Base-by-base conservation (phyloP, 2,329 filamentous ascomycete genomes). In the Penicillium sp. region DNA sequence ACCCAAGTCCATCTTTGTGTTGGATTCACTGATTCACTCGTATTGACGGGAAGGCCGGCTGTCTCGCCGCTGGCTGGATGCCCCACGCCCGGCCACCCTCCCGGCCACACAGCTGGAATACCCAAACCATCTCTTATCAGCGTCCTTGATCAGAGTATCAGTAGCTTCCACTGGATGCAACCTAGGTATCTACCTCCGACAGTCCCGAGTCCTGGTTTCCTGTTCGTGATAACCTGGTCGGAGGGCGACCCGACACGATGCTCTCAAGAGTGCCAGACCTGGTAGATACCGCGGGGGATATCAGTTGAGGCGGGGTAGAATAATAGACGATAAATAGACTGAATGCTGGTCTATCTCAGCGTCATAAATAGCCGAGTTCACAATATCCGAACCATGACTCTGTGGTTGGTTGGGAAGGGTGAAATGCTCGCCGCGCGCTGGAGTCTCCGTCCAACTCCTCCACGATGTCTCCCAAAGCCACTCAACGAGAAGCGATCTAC, bases 371-470 rank as follows among this genome's bases (percentile, higher is more conserved):
- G 28, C 23, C 9, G 25, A 23, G 17, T 27, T 30, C 18, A 14
- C 13, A 19, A n/a, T n/a, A n/a, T 11, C 13, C 23, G 19, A 28
- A 41, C 13, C 27, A 47, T 50, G 47, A 34, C 35, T 33, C 38
- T 50, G 18, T 33, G 28, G 25, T 37, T 41, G 17, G 16, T 42
- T 45, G 44, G 47, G 33, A 50, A 47, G 16, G 31, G 43, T 13
- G 38, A 45, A 27, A 29, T 44, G 3, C 36, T 47, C 28, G 10
- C 39, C n/a, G 34, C 34, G 14, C 18, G 33, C 41, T 43, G 38
- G 30, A 32, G 15, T 33, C 37, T 26, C 33, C 35, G 5, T 9
- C 11, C 11, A 27, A 7, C 4, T n/a, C 11, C 25, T n/a, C 16
- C 33, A 17, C 14, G 11, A 19, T 20, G 36, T 7, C 10, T 9